Base-by-base conservation (phyloP, 768 basidiomycete species). In the Chalciporus piperatus region DNA sequence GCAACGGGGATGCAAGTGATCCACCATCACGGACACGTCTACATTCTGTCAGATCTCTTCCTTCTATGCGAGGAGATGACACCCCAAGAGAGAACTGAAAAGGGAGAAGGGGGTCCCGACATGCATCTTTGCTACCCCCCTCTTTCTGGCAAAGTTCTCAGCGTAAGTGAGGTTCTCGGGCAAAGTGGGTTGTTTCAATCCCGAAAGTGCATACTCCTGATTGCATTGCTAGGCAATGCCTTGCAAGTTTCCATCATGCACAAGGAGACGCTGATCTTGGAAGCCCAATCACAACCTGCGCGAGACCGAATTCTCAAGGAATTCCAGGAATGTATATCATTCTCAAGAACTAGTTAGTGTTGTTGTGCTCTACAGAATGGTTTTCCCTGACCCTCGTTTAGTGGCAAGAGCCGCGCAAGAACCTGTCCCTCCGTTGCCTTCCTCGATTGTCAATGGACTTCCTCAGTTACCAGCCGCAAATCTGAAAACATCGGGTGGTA, bases 91-190 rank as follows among this genome's bases (percentile, higher is more conserved):
- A 77, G 74, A 49, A 69, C 72, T 35, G 70, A 75, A 23, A 59
- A 68, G 52, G 76, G 73, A 12, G 70, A 74, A 28, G 80, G 82
- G 51, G 83, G 83, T 11, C 78, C 85, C 6, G 92, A 97, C 63
- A 88, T 96, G 85, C 91, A 85, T 83, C 74, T 99, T 41, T 83
- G 86, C 58, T 99, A 97, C 73, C 97, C 97, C 16, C 97, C 97
- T 5, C 74, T 99, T 30, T 87, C 97, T 12, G 96, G 94, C 5
- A 98, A 96, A 66, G 94, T 97, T 60, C 75, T 99, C 48, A 79
- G 80, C 52, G 85, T 90, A 4, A 74, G 74, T 9, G 84, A 84
- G 56, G 75, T 80, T 4, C 73, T 74, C 50, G 84, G 77, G 32
- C 77, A 78, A 76, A 81, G 91, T 82, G 53, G 50, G 80, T 70